phyloP scores from a whole-genome alignment of 2,329 filamentous ascomycete species.

The Hymenoscyphus infarciens region DNA sequence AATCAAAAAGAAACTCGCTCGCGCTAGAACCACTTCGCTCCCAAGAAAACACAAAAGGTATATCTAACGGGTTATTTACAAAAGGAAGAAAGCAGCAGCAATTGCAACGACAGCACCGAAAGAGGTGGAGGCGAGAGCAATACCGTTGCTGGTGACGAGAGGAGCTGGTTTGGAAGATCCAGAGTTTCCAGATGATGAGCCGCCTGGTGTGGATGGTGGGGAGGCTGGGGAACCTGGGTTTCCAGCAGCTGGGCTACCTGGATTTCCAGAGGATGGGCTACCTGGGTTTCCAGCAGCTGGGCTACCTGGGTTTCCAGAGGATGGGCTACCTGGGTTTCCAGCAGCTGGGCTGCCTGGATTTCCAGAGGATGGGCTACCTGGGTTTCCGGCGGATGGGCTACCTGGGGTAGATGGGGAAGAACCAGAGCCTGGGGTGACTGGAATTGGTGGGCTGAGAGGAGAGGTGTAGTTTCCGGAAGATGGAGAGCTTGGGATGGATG shows the following conservation, averaged over 20 bases:
- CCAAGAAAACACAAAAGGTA: not conserved
- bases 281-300: not conserved
- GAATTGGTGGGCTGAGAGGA: not conserved
- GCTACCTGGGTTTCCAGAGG: not conserved
- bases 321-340: not conserved
- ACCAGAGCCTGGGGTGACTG: too few relatives aligned
- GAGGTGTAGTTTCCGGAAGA: not conserved
- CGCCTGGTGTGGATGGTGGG: not conserved
- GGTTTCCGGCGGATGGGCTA: not conserved
- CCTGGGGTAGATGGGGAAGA: not conserved
- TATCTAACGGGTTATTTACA: not conserved
- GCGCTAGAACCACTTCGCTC: not conserved
- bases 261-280: not conserved
- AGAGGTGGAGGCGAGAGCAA: constrained; percentile 1
- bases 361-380: too few relatives aligned
- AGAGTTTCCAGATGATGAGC: not conserved
- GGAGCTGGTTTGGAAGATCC: not conserved
- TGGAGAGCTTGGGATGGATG: not conserved
- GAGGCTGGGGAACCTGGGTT: not conserved
- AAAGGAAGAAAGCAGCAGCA: not conserved
- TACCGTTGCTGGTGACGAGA: not conserved
- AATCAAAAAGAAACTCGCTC: not conserved
- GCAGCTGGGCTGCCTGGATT: not conserved
- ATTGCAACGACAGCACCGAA: not conserved
- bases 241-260: not conserved